phyloP scores from a whole-genome alignment of 371 early-diverging fungal species.

The Lichtheimia hyalospora region DNA sequence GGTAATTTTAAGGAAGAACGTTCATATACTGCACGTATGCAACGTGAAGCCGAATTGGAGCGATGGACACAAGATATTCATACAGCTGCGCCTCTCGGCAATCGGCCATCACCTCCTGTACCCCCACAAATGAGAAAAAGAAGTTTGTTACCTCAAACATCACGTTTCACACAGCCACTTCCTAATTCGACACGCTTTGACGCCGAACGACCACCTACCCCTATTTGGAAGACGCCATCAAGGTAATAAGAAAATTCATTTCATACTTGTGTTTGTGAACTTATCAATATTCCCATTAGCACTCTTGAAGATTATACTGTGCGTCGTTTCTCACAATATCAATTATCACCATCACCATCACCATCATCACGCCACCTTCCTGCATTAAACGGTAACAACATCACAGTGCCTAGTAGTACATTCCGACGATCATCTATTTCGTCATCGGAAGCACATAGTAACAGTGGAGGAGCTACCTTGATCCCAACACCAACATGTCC shows the following conservation, averaged over 20 bases:
- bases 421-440: conserved; percentile 15
- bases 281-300: neutral
- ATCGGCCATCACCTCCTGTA: conserved; percentile 7
- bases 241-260: conserved; percentile 17
- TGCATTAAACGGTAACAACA: neutral
- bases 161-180: conserved; percentile 43
- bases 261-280: too few relatives aligned
- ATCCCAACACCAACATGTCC: conserved; percentile 44
- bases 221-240: conserved; percentile 35
- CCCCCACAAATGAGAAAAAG: neutral
- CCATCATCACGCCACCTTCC: conserved; percentile 12
- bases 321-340: conserved; percentile 10
- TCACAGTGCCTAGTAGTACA: neutral
- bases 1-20: conserved; percentile 55
- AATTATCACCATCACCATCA: conserved; percentile 10
- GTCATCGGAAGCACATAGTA: conserved; percentile 12
- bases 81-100: conserved; percentile 35
- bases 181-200: conserved; percentile 45
- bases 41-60: conserved; percentile 59
- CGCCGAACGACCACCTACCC: conserved; percentile 23
- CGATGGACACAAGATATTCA: conserved; percentile 58
- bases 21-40: conserved; percentile 52
- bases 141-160: conserved; percentile 37
- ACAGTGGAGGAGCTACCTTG: conserved; percentile 7
- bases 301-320: conserved; percentile 14